Evolutionary conservation across 805 yeast genomes (phyloP).

Genomic region (Candida bentonensis): DNA sequence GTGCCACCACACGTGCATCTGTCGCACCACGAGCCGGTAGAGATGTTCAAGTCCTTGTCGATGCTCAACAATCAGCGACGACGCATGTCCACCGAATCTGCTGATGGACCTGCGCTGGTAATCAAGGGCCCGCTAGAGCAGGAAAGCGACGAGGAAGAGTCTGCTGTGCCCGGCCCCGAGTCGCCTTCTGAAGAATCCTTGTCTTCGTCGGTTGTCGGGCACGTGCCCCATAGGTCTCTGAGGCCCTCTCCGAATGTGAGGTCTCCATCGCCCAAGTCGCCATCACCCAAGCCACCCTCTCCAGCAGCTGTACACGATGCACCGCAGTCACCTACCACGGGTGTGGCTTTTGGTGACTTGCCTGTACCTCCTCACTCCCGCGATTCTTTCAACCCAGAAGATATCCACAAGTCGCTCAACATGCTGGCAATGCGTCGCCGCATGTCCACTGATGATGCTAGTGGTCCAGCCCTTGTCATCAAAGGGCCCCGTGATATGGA

Average conservation of each 20-base stretch:
- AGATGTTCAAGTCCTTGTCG: conserved; percentile 70
- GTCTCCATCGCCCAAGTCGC: too few species aligned
- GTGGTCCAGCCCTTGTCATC: conserved; percentile 68
- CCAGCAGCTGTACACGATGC: too few species aligned
- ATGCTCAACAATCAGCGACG: conserved; percentile 40
- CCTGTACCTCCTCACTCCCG: conserved; percentile 37
- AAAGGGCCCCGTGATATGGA: conserved; percentile 66
- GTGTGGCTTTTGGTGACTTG: conserved; percentile 39
- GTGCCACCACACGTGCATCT: conserved; percentile 25
- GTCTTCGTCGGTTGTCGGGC: too few species aligned
- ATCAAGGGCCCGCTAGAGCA: conserved; percentile 60
- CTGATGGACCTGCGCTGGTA: conserved; percentile 65
- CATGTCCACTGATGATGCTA: conserved; percentile 26
- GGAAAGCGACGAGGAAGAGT: conserved; percentile 10
- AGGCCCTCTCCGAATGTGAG: too few species aligned
- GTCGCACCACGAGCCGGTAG: conserved; percentile 50
- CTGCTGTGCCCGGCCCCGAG: too few species aligned
- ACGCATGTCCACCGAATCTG: conserved; percentile 22
- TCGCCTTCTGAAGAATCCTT: too few species aligned
- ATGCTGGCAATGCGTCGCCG: conserved; percentile 40
- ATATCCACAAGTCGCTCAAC: conserved; percentile 70
- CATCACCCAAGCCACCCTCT: too few species aligned
- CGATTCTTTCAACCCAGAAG: conserved; percentile 53
- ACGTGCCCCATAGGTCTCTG: too few species aligned
- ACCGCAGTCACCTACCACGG: too few species aligned